phyloP scores from a whole-genome alignment of 495 filamentous ascomycete species.

The Parathielavia appendiculata region DNA sequence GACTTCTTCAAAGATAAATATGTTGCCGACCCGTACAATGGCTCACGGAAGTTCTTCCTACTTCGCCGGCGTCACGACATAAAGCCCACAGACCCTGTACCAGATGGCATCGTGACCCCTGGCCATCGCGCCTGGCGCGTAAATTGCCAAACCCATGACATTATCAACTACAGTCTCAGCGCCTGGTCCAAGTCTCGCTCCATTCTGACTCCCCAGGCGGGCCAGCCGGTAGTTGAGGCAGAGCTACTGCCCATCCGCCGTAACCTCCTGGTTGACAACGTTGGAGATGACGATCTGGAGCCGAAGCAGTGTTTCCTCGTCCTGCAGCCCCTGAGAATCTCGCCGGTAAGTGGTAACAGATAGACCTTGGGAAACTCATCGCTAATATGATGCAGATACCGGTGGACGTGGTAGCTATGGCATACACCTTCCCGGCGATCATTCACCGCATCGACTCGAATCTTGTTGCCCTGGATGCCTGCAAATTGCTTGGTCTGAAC shows the following conservation, averaged over 20 bases:
- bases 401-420: conserved; percentile 57
- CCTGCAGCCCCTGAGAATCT: conserved; percentile 58
- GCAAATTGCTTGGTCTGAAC: conserved; percentile 48
- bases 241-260: conserved; percentile 67
- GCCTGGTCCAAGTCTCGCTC: conserved; percentile 35
- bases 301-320: conserved; percentile 44
- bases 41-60: conserved; percentile 58
- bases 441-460: conserved; percentile 78
- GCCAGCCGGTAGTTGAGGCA: conserved; percentile 75
- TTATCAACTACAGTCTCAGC: conserved; percentile 44
- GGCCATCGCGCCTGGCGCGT: conserved; percentile 24
- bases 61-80: conserved; percentile 40
- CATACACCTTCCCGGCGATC: conserved; percentile 72
- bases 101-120: conserved; percentile 31
- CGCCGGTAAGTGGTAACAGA: conserved; percentile 52
- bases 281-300: conserved; percentile 31
- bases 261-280: conserved; percentile 68
- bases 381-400: conserved; percentile 53
- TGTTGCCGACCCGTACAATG: conserved; percentile 69
- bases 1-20: conserved; percentile 59
- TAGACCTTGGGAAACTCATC: background rate
- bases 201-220: conserved; percentile 40
- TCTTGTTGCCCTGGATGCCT: conserved; percentile 68
- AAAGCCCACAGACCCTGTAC: conserved; percentile 41
- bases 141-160: conserved; percentile 27